Conservation (phyloP, 495 filamentous ascomycete species). For the Xanthoparmelia taractica region DNA sequence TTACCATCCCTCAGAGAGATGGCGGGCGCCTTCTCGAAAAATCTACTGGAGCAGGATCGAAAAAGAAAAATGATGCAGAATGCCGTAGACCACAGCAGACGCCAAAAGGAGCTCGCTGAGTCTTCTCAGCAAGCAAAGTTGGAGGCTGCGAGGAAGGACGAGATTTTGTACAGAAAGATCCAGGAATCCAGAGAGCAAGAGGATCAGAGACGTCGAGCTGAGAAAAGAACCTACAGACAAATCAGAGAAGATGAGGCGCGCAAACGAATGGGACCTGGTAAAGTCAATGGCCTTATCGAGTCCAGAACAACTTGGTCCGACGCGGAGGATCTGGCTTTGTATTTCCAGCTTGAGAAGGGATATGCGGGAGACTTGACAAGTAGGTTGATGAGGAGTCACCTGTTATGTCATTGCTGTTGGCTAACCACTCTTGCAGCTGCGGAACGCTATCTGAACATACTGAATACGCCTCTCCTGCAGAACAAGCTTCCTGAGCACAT, state of each 20-base stretch:
- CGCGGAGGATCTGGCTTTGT: slow-evolving; percentile 13
- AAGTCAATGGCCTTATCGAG: not conserved
- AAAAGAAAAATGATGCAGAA: slow-evolving; percentile 8
- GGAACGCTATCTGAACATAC: slow-evolving; percentile 20
- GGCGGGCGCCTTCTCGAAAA: slow-evolving; percentile 9
- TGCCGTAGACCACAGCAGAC: not conserved
- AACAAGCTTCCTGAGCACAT: slow-evolving; percentile 27
- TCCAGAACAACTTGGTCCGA: slow-evolving; percentile 8
- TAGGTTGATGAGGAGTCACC: not conserved
- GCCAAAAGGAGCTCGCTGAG: not conserved
- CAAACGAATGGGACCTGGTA: not conserved
- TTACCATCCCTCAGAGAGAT: slow-evolving; percentile 11
- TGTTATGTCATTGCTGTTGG: not conserved
- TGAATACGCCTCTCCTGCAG: slow-evolving; percentile 18
- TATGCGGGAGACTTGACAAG: slow-evolving; percentile 11
- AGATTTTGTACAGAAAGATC: not conserved
- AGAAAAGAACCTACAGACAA: not conserved
- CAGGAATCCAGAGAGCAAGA: not conserved
- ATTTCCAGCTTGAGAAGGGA: slow-evolving; percentile 7
- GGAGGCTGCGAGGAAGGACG: not conserved
- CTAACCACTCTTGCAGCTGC: slow-evolving; percentile 13
- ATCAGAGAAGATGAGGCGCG: not conserved
- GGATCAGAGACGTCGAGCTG: slow-evolving; percentile 1
- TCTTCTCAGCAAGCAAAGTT: not conserved
- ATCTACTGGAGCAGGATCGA: slow-evolving; percentile 12